Evolutionary conservation across 768 basidiomycete species (phyloP), one percentile per base, ranked within the genome.

Genomic region (Tylopilus cervinicoccineus): DNA sequence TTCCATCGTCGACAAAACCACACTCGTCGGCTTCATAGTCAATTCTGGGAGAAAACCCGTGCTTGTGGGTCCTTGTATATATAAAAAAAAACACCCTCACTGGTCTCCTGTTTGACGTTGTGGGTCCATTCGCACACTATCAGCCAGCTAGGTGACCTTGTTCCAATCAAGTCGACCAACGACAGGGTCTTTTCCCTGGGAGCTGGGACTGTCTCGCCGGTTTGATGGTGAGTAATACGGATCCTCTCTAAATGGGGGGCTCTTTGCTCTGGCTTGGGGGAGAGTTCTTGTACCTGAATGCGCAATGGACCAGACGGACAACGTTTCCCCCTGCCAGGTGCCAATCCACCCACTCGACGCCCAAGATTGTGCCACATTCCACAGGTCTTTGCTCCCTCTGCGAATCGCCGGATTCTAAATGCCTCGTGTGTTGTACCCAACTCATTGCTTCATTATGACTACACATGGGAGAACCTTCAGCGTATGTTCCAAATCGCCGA

Each of bases 401-500:
- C n/a, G n/a, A n/a, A n/a, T n/a, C n/a, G n/a, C n/a, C n/a, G n/a
- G n/a, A n/a, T n/a, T n/a, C n/a, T n/a, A n/a, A n/a, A n/a, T n/a
- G n/a, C n/a, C n/a, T n/a, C n/a, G n/a, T n/a, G n/a, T n/a, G n/a
- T n/a, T n/a, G n/a, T n/a, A n/a, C n/a, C n/a, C n/a, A n/a, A n/a
- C n/a, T n/a, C n/a, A n/a, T n/a, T n/a, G n/a, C n/a, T n/a, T n/a
- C n/a, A n/a, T n/a, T n/a, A n/a, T n/a, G n/a, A n/a, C n/a, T n/a
- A n/a, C n/a, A n/a, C n/a, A n/a, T n/a, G n/a, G n/a, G n/a, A n/a
- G n/a, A n/a, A n/a, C n/a, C n/a, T n/a, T n/a, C n/a, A n/a, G n/a
- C n/a, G n/a, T n/a, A n/a, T n/a, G n/a, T 37, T 47, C 79, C 79
- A 83, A 4, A 94, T 69, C 6, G 77, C 80, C 55, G 80, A 77